These are phyloP conservation scores for Penicillium tannophilum DNA, from an alignment of 495 filamentous ascomycete genomes.

Conservation along the genomic window DNA sequence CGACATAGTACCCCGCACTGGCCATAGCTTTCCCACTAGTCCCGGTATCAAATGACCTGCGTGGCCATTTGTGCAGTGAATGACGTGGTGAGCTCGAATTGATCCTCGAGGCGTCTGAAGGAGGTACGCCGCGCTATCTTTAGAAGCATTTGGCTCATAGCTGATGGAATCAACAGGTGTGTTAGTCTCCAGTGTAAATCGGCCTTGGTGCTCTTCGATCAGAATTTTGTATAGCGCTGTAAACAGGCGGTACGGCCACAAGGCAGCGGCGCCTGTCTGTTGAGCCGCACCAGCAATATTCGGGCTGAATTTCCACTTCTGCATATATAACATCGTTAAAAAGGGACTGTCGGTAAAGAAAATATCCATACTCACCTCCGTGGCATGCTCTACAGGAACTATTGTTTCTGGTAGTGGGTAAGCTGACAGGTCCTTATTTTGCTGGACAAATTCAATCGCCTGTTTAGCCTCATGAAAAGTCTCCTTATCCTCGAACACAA, in stretches of 20 bases:
- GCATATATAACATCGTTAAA: not conserved
- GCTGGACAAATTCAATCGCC: not conserved
- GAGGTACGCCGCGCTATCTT: not conserved
- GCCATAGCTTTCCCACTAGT: not conserved
- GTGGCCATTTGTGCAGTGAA: slow-evolving; percentile 9
- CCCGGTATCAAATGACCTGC: slow-evolving; percentile 4
- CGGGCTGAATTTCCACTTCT: not conserved
- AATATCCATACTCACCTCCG: not conserved
- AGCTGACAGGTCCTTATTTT: not conserved
- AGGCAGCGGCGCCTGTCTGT: not conserved
- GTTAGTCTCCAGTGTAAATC: not conserved
- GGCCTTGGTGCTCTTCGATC: not conserved
- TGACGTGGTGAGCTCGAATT: slow-evolving; percentile 1
- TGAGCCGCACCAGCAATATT: not conserved
- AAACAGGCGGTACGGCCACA: not conserved
- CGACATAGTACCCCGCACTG: slow-evolving; percentile 5
- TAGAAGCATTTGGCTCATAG: not conserved
- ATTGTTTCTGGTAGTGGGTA: not conserved
- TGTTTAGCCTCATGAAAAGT: not conserved
- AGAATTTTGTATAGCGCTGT: not conserved
- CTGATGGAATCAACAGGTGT: not conserved
- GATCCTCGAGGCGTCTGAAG: not conserved
- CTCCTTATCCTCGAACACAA: not conserved
- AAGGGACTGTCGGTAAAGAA: not conserved
- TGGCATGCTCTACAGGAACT: not conserved